Evolutionary conservation across 2,329 filamentous ascomycete species (phyloP), one percentile per base, ranked within the genome.

Genomic region (Aspergillus sp.): DNA sequence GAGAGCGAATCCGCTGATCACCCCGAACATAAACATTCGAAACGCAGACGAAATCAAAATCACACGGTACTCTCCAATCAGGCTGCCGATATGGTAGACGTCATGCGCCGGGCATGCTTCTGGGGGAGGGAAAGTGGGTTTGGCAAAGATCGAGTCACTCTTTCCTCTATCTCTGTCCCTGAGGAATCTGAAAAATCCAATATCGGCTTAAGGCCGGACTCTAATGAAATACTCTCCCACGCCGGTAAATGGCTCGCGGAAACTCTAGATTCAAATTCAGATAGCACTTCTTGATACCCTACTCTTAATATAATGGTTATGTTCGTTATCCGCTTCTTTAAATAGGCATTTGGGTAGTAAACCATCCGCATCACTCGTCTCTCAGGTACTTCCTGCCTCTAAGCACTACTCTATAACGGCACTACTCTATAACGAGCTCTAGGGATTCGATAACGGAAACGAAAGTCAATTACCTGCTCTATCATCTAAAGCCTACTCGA

Each of bases 101-200:
- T 73, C 9, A 73, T 79, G 75, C 74, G 69, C 5, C 64, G 71
- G 31, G 76, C 76, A 3, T 79, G 77, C 62, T 79, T 79, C 58
- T 77, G 72, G 68, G 76, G 75, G 0, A 67, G 71, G 6, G 75
- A 77, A 58, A 75, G 71, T 46, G 72, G 74, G 0, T 68, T 74
- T 55, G 74, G 67, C 1, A 72, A 78, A 60, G 63, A 70, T 19
- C 70, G 67, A 35, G 76, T 77, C n/a, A 66, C 61, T 3, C 39
- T 71, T 21, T 37, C 31, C 35, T n/a, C 41, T 19, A 23, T 46
- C 41, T 37, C 35, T 35, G 14, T 33, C 2, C 17, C n/a, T 4
- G 15, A 11, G 14, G 11, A 5, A 35, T 12, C 17, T 15, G 27
- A 6, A n/a, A 35, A 12, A 2, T 23, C 17, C 6, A 7, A 11